Evolutionary conservation across 176 grass and related monocot genomes (phyloP), one percentile per base, ranked within the genome.

Genomic region (Cenchrus americanus): DNA sequence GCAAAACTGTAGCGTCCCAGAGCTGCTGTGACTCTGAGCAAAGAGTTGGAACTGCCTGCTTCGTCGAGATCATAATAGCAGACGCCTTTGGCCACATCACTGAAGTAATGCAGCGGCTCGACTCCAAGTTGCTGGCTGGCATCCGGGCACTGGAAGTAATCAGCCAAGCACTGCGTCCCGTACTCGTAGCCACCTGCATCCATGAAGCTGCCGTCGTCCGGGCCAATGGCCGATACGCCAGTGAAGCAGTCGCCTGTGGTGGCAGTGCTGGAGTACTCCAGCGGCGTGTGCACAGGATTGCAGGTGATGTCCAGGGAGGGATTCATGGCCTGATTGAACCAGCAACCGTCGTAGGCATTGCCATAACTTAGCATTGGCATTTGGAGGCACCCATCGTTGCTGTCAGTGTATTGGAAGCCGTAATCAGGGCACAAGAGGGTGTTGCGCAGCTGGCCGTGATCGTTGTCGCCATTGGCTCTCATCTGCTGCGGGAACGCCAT

Each of bases 41-140:
- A 44, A 68, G 17, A 68, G 8, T 42, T 42, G 15, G 19, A 50
- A 15, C 69, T 4, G 11, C 23, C 34, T 37, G 34, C 34, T 37
- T 37, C 34, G 34, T 37, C 34, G 34, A 37, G 34, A 37, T 37
- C 34, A 37, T 37, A 37, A 37, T 37, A 37, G 34, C 34, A 2
- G 23, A 71, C 14, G 54, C 69, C 80, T 2, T 83, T 18, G 2
- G 55, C 55, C 42, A 62, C 7, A 15, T 73, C 68, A 62, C 57
- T 83, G 24, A 73, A 46, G 60, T 65, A 74, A 75, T 73, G 71
- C 62, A 55, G 52, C 70, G 34, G 18, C 61, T 76, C 60, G 2
- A 15, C 51, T 30, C 52, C 65, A 42, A 42, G 48, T 50, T 68
- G 43, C 40, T 67, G 59, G 34, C 7, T 40, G 23, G 23, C 5